phyloP scores from a whole-genome alignment of 2,329 filamentous ascomycete species.

The Corynespora cassiicola region DNA sequence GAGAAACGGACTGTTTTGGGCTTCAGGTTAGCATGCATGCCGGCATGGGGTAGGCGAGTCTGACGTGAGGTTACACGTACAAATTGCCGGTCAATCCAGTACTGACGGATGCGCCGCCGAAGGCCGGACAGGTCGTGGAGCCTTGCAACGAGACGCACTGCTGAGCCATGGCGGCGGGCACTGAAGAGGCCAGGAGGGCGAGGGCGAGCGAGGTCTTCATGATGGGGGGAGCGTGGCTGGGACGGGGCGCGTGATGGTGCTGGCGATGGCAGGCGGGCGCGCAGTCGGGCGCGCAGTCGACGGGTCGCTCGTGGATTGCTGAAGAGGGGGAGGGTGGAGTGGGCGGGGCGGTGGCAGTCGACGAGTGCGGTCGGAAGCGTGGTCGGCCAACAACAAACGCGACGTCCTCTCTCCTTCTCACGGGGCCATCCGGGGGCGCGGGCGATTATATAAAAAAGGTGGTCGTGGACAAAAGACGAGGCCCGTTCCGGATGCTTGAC shows the following conservation, averaged over 20 bases:
- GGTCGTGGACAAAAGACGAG: conserved; percentile 23
- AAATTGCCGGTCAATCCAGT: conserved; percentile 69
- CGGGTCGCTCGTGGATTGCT: conserved; percentile 16
- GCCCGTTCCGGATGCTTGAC: conserved; percentile 19
- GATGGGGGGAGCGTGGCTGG: conserved; percentile 7
- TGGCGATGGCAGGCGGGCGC: conserved; percentile 5
- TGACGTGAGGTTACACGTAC: conserved; percentile 54
- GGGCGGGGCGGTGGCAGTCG: conserved; percentile 17
- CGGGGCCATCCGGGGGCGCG: conserved; percentile 30
- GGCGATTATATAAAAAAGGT: conserved; percentile 17
- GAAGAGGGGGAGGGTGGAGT: conserved; percentile 15
- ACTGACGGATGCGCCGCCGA: conserved; percentile 74
- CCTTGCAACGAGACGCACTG: conserved; percentile 72
- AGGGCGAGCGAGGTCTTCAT: conserved; percentile 25
- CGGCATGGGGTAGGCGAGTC: conserved; percentile 23
- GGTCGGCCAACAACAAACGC: conserved; percentile 33
- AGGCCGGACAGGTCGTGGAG: conserved; percentile 76
- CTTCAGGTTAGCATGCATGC: conserved; percentile 11
- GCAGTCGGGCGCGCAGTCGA: conserved; percentile 10
- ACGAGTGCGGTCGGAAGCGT: conserved; percentile 19
- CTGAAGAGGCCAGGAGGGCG: conserved; percentile 32
- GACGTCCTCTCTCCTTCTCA: no score
- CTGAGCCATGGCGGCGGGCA: conserved; percentile 46
- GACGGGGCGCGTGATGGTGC: conserved; percentile 7
- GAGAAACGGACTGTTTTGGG: conserved; percentile 75